Conservation (phyloP, 495 filamentous ascomycete genomes). For the Zalerion maritima region DNA sequence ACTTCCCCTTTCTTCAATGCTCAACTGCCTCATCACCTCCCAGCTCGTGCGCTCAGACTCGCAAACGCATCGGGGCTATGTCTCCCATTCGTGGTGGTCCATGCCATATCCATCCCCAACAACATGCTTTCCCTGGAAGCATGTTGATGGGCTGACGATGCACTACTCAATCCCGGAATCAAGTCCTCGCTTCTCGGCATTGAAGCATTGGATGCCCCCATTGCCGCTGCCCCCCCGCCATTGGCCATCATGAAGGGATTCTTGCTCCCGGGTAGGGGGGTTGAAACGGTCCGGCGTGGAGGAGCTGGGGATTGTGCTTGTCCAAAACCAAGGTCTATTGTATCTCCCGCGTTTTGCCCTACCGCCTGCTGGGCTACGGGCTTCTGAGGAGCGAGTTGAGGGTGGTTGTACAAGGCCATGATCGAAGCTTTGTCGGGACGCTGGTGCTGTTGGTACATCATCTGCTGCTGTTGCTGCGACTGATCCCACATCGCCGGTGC, state of each 20-base stretch:
- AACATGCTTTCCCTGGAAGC: conserved; percentile 89
- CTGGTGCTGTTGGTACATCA: conserved; percentile 24
- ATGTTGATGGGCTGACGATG: conserved; percentile 72
- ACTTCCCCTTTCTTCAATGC: no score
- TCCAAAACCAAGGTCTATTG: conserved; percentile 7
- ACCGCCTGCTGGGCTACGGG: conserved; percentile 11
- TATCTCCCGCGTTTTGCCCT: conserved; percentile 7
- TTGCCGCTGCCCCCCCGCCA: conserved; percentile 3
- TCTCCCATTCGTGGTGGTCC: conserved; percentile 57
- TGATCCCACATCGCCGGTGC: no score
- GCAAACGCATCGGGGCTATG: conserved; percentile 96
- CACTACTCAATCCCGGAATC: conserved; percentile 15
- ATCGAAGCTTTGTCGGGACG: conserved; percentile 66
- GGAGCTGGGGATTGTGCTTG: conserved; percentile 11
- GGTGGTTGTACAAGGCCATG: conserved; percentile 71
- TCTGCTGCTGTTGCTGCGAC: conserved; percentile 27
- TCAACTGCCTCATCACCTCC: no score
- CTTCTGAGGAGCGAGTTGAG: conserved; percentile 48
- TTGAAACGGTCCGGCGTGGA: conserved; percentile 7
- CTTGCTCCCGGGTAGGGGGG: conserved; percentile 19
- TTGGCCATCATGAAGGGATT: conserved; percentile 31
- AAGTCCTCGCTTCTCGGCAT: conserved; percentile 9
- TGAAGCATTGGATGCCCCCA: conserved; percentile 4
- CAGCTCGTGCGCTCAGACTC: conserved; percentile 62
- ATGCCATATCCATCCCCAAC: conserved; percentile 51